Evolutionary conservation across 495 filamentous ascomycete species (phyloP), one percentile per base, ranked within the genome.

Genomic region (Annulohypoxylon moriforme): DNA sequence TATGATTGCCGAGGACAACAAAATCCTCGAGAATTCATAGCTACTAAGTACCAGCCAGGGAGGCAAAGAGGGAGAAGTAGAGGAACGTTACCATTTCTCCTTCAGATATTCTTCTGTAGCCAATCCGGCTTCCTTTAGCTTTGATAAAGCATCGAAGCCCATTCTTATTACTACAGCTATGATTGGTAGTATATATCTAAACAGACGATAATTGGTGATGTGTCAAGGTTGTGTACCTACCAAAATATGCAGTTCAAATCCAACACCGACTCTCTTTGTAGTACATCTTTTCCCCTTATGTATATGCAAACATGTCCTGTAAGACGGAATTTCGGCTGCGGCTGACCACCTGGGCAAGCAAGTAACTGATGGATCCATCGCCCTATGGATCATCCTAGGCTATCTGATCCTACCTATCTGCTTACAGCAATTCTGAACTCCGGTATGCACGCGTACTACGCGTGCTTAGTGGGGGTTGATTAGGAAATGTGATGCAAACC

Each of bases 111-210:
- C 63, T 53, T 64, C 71, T 4, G 71, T 67, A 25, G 50, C 67
- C 9, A 29, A 9, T 29, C 59, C 40, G 3, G 68, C 63, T 9
- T 34, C 49, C 27, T 64, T 70, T 24, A 74, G 10, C 56, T 61
- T 74, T 47, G 53, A 60, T 60, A 74, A 29, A 14, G 67, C 62
- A 27, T 71, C 68, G 24, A 70, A 71, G 53, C 62, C 72, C 72
- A 70, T 71, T 18, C 31, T 59, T 24, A 31, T 25, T 22, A 34
- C 22, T 8, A 36, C 24, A 33, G 7, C 13, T 11, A 31, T 55
- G 50, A 33, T 16, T 31, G 24, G 29, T 31, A 55, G n/a, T 55
- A 11, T 16, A 18, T 52, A 36, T 34, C n/a, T 36, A 20, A 13
- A 14, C 18, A 55, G 52, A 24, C 34, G 55, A 25, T 59, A 59